Evolutionary conservation across 2,329 filamentous ascomycete species (phyloP).

Genomic region (Sporothrix brasiliensis): DNA sequence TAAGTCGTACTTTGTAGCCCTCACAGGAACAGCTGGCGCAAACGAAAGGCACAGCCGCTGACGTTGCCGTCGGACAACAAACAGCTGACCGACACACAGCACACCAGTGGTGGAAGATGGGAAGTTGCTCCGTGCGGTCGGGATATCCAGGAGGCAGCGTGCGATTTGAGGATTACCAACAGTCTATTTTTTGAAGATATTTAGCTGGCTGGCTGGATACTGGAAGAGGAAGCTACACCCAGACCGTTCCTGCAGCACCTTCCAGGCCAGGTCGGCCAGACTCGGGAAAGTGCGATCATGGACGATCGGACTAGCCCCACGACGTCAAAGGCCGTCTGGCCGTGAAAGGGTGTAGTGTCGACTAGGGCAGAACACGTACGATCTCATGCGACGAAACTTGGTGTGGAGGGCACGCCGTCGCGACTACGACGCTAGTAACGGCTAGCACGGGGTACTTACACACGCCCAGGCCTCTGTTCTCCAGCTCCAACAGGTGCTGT

Average conservation of each 20-base stretch:
- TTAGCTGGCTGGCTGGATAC: not conserved
- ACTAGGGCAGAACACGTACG: not conserved
- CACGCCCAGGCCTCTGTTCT: slow-evolving; percentile 23
- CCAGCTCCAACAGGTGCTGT: not conserved
- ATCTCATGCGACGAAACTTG: slow-evolving; percentile 1
- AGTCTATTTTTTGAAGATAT: too few species aligned
- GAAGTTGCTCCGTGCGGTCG: too few species aligned
- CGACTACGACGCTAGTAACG: slow-evolving; percentile 18
- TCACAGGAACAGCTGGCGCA: not conserved
- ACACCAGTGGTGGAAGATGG: not conserved
- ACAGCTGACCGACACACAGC: not conserved
- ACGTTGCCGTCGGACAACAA: not conserved
- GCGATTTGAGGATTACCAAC: too few species aligned
- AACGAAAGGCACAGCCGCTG: not conserved
- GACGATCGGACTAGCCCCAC: not conserved
- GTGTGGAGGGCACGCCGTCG: not conserved
- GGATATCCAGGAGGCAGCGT: too few species aligned
- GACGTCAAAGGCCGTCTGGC: not conserved
- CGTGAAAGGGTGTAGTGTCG: not conserved
- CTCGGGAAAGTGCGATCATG: not conserved
- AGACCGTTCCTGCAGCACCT: slow-evolving; percentile 19
- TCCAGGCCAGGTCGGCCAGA: not conserved
- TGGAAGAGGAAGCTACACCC: not conserved
- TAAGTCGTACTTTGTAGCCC: not conserved
- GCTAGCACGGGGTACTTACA: slow-evolving; percentile 32